Conservation (phyloP, 2,329 filamentous ascomycete genomes). For the Sporothrix protearum region DNA sequence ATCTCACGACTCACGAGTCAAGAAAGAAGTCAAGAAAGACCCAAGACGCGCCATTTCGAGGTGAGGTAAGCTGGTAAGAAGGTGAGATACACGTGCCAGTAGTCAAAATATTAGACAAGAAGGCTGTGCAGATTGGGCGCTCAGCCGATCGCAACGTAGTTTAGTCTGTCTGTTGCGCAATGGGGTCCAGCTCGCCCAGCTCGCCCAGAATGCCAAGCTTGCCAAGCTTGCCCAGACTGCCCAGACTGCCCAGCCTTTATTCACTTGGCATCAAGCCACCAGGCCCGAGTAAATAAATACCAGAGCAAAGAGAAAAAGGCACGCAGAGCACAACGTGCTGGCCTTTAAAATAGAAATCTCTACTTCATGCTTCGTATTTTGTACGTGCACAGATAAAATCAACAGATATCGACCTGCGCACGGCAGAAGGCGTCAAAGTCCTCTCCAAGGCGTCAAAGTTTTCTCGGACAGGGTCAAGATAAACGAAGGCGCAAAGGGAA, state of each 20-base stretch:
- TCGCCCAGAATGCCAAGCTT: no score
- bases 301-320: not conserved
- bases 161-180: not conserved
- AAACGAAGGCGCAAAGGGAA: not conserved
- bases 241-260: not conserved
- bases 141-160: not conserved
- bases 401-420: not conserved
- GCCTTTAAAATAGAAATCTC: not conserved
- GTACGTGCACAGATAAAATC: not conserved
- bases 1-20: not conserved
- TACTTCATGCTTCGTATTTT: no score
- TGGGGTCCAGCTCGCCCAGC: not conserved
- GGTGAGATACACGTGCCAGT: not conserved
- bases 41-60: not conserved
- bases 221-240: not conserved
- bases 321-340: not conserved
- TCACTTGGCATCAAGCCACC: not conserved
- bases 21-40: not conserved
- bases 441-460: no score
- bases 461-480: not conserved
- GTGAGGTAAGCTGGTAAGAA: not conserved
- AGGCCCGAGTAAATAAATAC: not conserved
- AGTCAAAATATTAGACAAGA: not conserved
- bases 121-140: slow-evolving; percentile 1
- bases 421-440: not conserved